phyloP scores from a whole-genome alignment of 2,329 filamentous ascomycete genomes.

The Colletotrichum costaricense region DNA sequence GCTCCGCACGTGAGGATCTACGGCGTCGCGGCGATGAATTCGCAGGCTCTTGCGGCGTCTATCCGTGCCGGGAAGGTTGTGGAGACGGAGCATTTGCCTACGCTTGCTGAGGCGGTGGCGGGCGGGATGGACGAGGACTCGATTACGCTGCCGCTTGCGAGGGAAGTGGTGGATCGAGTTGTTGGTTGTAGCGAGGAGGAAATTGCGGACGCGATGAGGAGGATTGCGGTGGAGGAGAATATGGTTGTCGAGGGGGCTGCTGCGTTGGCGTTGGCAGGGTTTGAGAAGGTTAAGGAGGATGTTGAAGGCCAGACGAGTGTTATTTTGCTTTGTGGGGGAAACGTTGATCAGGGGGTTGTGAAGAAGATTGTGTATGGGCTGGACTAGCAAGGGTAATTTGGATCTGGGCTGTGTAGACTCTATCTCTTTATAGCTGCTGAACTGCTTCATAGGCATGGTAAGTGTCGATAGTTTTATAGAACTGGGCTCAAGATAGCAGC shows the following conservation, averaged over 20 bases:
- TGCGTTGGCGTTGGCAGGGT: conserved; percentile 39
- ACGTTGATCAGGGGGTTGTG: conserved; percentile 18
- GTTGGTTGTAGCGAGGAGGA: conserved; percentile 38
- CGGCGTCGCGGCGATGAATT: conserved; percentile 38
- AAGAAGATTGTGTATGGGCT: conserved; percentile 8
- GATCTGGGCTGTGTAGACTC: neutral
- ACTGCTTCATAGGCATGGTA: too few relatives aligned
- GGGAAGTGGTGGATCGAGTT: conserved; percentile 38
- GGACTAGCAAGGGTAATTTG: too few relatives aligned
- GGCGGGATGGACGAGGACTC: conserved; percentile 40
- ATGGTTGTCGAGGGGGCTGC: conserved; percentile 41
- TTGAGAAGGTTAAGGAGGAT: conserved; percentile 30
- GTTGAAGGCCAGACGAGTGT: conserved; percentile 35
- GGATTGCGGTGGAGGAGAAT: conserved; percentile 38
- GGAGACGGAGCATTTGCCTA: conserved; percentile 39
- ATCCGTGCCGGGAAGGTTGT: conserved; percentile 38
- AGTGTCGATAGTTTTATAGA: too few relatives aligned
- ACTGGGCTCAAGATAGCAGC: too few relatives aligned
- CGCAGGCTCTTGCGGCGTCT: conserved; percentile 38
- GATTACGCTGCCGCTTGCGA: conserved; percentile 38
- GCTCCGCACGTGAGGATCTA: conserved; percentile 36
- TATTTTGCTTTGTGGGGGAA: conserved; percentile 38
- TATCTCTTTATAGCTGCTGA: neutral
- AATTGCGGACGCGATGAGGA: conserved; percentile 33
- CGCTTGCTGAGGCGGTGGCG: conserved; percentile 40